These are phyloP conservation scores for Zygotorulaspora florentina DNA, from an alignment of 805 yeast genomes.

Conservation along the genomic window DNA sequence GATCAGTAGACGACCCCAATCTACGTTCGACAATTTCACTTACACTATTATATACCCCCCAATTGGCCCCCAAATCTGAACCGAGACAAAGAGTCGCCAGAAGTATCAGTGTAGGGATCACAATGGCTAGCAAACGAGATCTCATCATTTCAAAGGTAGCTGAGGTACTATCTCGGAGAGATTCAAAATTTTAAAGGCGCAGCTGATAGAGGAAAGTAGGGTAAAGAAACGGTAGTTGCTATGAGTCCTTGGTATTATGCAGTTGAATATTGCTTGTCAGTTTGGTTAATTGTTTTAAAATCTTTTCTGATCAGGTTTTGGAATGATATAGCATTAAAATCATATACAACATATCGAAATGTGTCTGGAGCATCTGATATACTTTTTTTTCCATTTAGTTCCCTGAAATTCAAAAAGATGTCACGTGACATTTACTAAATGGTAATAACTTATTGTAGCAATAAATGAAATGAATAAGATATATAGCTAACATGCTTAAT, in stretches of 20 bases:
- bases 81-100: too few species aligned
- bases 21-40: background rate
- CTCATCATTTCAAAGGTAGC: too few species aligned
- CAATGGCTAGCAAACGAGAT: too few species aligned
- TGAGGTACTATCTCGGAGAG: too few species aligned
- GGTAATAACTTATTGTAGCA: background rate
- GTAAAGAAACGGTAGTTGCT: background rate
- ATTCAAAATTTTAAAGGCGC: too few species aligned
- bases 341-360: too few species aligned
- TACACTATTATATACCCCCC: background rate
- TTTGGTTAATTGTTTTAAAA: background rate
- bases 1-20: background rate
- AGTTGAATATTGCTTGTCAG: background rate
- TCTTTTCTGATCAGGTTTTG: background rate
- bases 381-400: background rate
- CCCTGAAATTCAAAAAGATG: background rate
- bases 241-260: background rate
- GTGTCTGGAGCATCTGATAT: background rate
- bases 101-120: too few species aligned
- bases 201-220: too few species aligned
- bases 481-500: background rate
- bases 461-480: too few species aligned
- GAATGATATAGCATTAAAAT: too few species aligned
- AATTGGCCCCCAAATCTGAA: too few species aligned
- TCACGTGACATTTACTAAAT: background rate